A percentile compares a stretch with the other conserved stretches of the same genome.
These are phyloP conservation scores for Rhodotorula sphaerocarpa DNA, from an alignment of 768 basidiomycete species.

Conservation along the genomic window DNA sequence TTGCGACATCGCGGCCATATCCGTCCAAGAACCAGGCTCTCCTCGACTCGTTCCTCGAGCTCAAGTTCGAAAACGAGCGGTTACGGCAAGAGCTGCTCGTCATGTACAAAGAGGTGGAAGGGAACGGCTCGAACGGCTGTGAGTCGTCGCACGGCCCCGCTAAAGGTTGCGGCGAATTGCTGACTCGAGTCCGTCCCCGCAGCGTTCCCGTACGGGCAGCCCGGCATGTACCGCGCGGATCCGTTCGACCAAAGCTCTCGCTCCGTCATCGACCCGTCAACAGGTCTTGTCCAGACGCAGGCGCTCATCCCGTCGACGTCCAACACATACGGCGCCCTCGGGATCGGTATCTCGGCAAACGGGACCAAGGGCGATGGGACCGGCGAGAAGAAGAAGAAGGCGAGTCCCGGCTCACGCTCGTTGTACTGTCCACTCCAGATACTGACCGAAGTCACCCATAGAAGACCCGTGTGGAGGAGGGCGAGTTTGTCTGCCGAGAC, in stretches of 20 bases:
- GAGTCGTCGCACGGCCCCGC: neutral
- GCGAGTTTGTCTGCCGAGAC: conserved; percentile 40
- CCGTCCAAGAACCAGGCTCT: conserved; percentile 64
- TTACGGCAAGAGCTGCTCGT: conserved; percentile 53
- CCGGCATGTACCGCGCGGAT: conserved; percentile 20
- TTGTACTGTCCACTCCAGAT: neutral
- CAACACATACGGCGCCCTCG: conserved; percentile 39
- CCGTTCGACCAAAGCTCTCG: conserved; percentile 1
- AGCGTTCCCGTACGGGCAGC: conserved; percentile 16
- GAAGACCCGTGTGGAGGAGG: conserved; percentile 35
- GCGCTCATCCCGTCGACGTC: conserved; percentile 31
- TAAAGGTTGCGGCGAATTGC: neutral
- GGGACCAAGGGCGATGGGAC: conserved; percentile 24
- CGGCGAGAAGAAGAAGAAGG: conserved; percentile 37
- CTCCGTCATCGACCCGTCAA: conserved; percentile 29
- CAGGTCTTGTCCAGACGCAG: conserved; percentile 27
- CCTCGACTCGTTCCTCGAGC: conserved; percentile 58
- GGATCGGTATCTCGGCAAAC: conserved; percentile 35
- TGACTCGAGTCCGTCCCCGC: neutral
- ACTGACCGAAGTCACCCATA: neutral
- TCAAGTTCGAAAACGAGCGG: conserved; percentile 79
- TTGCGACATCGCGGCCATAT: conserved; percentile 67
- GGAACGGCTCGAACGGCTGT: conserved; percentile 8
- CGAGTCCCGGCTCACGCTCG: neutral
- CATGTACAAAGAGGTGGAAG: conserved; percentile 38